These are phyloP conservation scores for Panicum hallii DNA, from an alignment of 202 grass and related monocot genomes.

Conservation along the genomic window DNA sequence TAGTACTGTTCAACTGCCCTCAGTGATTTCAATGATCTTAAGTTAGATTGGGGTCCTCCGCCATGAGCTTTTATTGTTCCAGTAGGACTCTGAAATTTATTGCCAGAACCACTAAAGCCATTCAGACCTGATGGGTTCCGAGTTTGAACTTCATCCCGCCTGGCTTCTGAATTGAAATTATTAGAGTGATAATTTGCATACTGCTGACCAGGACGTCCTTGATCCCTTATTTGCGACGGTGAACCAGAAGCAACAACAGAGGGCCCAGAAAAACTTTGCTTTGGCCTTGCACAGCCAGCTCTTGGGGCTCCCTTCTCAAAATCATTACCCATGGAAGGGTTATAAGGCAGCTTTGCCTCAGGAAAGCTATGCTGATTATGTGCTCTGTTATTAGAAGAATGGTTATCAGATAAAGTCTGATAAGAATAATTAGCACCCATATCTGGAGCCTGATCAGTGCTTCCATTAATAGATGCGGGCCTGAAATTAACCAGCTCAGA, in stretches of 20 bases:
- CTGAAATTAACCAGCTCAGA: constrained; percentile 62
- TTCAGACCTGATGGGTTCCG: constrained; percentile 43
- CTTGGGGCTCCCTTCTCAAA: constrained; percentile 48
- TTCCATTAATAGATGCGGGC: constrained; percentile 51
- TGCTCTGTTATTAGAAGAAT: constrained; percentile 52
- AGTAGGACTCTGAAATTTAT: constrained; percentile 53
- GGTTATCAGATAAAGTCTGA: constrained; percentile 50
- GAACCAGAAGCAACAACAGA: constrained; percentile 51
- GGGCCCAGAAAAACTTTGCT: constrained; percentile 54
- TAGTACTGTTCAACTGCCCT: constrained; percentile 80
- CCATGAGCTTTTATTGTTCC: constrained; percentile 60
- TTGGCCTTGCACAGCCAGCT: constrained; percentile 55
- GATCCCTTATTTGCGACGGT: constrained; percentile 50
- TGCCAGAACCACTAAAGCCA: constrained; percentile 49
- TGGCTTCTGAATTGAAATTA: constrained; percentile 57
- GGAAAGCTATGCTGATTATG: constrained; percentile 51
- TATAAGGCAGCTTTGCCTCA: constrained; percentile 48
- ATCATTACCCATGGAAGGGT: constrained; percentile 47
- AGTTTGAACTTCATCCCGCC: constrained; percentile 45
- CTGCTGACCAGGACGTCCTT: constrained; percentile 48
- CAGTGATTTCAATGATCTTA: constrained; percentile 68
- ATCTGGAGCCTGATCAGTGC: constrained; percentile 37
- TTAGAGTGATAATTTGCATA: constrained; percentile 53
- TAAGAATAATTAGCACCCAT: constrained; percentile 53
- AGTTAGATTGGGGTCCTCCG: constrained; percentile 57